These are phyloP conservation scores for Cynanchum wilfordii DNA, from an alignment of 257 asterid species.

Conservation along the genomic window DNA sequence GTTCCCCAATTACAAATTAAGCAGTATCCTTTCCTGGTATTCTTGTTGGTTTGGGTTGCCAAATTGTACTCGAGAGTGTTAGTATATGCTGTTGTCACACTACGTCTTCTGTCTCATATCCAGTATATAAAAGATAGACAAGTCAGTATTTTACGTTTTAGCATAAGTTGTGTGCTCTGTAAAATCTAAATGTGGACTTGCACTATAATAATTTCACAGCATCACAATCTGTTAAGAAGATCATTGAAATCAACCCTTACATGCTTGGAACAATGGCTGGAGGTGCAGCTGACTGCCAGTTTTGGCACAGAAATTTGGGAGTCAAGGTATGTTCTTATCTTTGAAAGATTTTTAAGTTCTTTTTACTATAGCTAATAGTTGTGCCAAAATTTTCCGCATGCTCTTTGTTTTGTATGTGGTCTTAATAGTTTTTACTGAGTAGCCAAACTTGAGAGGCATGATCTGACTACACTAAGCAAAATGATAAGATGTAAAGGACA, in stretches of 20 bases:
- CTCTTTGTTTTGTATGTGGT: neutral
- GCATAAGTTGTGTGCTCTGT: neutral
- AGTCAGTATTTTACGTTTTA: neutral
- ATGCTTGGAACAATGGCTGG: conserved; percentile 99
- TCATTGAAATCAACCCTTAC: conserved; percentile 82
- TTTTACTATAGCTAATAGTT: neutral
- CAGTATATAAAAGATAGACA: neutral
- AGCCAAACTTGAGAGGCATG: neutral
- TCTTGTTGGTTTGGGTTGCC: neutral
- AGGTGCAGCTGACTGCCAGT: conserved; percentile 96
- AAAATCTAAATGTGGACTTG: neutral
- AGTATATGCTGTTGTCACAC: neutral
- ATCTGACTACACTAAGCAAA: neutral
- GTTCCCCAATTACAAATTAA: neutral
- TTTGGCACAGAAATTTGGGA: conserved; percentile 88
- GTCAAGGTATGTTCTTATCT: conserved; percentile 44
- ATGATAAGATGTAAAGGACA: neutral
- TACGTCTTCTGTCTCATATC: neutral
- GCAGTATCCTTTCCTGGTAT: neutral
- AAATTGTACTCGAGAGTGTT: neutral
- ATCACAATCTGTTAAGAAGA: conserved; percentile 85
- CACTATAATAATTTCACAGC: conserved; percentile 49
- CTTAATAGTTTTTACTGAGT: too few relatives aligned
- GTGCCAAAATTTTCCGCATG: neutral
- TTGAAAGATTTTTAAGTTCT: too few relatives aligned